Base-by-base conservation (phyloP, 1,139 yeast genomes). In the Ogataea hybrid region DNA sequence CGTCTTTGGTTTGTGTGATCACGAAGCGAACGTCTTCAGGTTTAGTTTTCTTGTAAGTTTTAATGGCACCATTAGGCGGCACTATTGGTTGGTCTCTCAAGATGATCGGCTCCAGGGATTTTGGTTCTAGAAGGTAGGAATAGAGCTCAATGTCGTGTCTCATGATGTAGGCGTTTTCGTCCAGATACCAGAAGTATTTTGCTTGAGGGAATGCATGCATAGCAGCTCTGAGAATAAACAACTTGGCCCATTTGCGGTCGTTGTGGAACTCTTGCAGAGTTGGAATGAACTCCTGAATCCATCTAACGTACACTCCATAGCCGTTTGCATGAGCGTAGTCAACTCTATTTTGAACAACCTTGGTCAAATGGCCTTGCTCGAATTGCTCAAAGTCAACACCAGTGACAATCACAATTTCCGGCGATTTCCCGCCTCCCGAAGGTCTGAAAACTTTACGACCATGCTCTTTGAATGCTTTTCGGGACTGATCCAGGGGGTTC, bases 201-300 rank as follows among this genome's bases (percentile, higher is more conserved):
- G 95, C 83, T 32, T 80, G 68, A 1, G 96, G 96, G 67, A 87
- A 86, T 0, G 95, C 90, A 62, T 78, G 78, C 81, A 87, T 78
- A 7, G 96, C 96, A 11, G 90, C 90, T 50, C 94, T 73, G 59
- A 84, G 59, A 31, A 79, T 63, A 46, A 73, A 71, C 28, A 81
- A 54, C 51, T 81, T 74, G 17, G 77, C 72, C 92, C 94, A 84
- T 46, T 73, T 75, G 30, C 67, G 63, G 48, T 72, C 66, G 47
- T 65, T 67, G 28, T 58, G 57, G 38, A 67, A 62, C 17, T 77
- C 71, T 39, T 74, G 70, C 43, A 82, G 58, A 32, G 70, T 57
- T 11, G 89, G 90, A 33, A 76, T 59, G 59, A 85, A 88, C 61
- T 89, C 96, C 62, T 86, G 92, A 30, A 74, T 60, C 87, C 95